Base-by-base conservation (phyloP, 1,284 basidiomycete genomes). In the Tetrapyrgos nigripes region DNA sequence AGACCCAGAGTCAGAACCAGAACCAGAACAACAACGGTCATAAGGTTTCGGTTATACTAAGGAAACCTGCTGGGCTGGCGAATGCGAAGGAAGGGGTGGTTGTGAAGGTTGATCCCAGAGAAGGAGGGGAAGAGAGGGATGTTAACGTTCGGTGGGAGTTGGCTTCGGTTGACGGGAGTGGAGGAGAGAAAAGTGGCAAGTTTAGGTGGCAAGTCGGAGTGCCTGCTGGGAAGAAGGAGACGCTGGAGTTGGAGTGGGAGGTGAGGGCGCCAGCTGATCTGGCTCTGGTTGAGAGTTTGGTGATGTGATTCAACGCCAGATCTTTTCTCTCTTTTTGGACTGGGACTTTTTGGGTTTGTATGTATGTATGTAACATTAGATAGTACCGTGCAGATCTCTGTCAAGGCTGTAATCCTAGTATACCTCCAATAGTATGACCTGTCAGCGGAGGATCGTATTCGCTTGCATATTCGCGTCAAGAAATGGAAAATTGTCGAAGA, bases 181-280 rank as follows among this genome's bases (percentile, higher is more conserved):
- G 74, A 3, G 77, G 77, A 10, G 74, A 80, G 67, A 78, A 79
- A 66, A 75, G 77, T 55, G 77, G 80, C 4, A 74, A 70, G 61
- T 76, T 77, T 62, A 74, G 76, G 59, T 80, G 79, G 80, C 68
- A 65, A 58, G 69, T 70, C 65, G 70, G 62, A 45, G 66, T 80
- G 50, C 68, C 68, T n/a, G 70, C 68, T 35, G 74, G 75, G 8
- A 74, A 68, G 45, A 77, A 78, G 65, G 71, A 80, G 19, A 68
- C 68, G 29, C 64, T 86, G 24, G 74, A 79, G 56, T 73, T 79
- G 13, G 73, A 80, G 58, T 86, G 83, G 78, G 83, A 84, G 57
- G 74, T 85, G 40, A 79, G 75, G 62, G 77, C 75, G 1, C 79
- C 81, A n/a, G 70, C 72, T n/a, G 79, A 79, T 53, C 59, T 67